Conservation (phyloP, 768 basidiomycete genomes). For the Rhizopogon sp. region DNA sequence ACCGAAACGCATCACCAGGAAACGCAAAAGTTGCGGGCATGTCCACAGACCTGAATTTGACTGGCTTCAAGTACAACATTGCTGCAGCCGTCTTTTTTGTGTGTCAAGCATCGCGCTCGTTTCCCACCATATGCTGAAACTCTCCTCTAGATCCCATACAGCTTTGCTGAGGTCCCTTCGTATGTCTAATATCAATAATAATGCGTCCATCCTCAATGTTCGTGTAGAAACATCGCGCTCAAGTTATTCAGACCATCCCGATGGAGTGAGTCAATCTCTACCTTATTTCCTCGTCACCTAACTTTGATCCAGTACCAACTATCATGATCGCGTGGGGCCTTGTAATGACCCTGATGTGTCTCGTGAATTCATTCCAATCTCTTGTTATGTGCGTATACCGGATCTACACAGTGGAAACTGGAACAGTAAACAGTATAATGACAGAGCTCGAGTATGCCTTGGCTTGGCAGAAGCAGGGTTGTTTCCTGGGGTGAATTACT, state of each 20-base stretch:
- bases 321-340: constrained; percentile 37
- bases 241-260: constrained; percentile 30
- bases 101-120: not conserved
- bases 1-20: constrained; percentile 15
- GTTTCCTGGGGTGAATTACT: constrained; percentile 36
- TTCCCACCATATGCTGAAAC: not conserved
- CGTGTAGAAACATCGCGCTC: constrained; percentile 30
- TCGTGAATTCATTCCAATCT: constrained; percentile 27
- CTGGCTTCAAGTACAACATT: constrained; percentile 30
- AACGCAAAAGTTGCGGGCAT: constrained; percentile 43
- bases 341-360: constrained; percentile 34
- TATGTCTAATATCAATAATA: constrained; percentile 11
- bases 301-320: constrained; percentile 28
- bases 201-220: not conserved
- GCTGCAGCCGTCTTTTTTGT: constrained; percentile 37
- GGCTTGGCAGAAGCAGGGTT: constrained; percentile 48
- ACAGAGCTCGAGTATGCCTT: constrained; percentile 36
- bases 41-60: constrained; percentile 30
- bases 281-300: constrained; percentile 4
- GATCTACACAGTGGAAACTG: not conserved
- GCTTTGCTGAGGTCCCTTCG: constrained; percentile 34
- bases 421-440: not conserved
- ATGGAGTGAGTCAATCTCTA: constrained; percentile 24
- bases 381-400: constrained; percentile 25
- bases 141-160: constrained; percentile 28